These are phyloP conservation scores for Postia placenta DNA, from an alignment of 768 basidiomycete species.

Conservation along the genomic window DNA sequence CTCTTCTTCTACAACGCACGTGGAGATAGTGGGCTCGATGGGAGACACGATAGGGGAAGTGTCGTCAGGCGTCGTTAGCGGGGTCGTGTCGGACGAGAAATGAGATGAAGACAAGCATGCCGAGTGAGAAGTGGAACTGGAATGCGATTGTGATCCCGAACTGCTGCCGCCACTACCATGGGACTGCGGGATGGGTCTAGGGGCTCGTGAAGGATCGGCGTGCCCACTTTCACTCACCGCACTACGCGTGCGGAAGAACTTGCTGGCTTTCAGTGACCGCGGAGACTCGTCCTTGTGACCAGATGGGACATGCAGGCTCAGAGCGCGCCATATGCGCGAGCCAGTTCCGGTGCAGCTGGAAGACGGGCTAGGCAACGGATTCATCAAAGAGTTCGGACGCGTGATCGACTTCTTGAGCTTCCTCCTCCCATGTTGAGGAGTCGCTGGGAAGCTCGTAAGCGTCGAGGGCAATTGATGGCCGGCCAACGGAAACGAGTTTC, in stretches of 20 bases:
- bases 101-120: not conserved
- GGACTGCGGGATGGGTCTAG: not conserved
- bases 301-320: not conserved
- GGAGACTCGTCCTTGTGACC: not conserved
- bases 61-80: constrained; percentile 15
- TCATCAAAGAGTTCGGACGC: not conserved
- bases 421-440: constrained; percentile 1
- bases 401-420: constrained; percentile 1
- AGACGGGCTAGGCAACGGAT: not conserved
- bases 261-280: not conserved
- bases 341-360: not conserved
- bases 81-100: constrained; percentile 8
- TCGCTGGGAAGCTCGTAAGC: not conserved
- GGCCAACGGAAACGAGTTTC: not conserved
- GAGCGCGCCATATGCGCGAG: constrained; percentile 1
- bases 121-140: constrained; percentile 2
- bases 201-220: not conserved
- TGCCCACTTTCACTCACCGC: not conserved
- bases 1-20: not conserved
- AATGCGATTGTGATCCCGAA: constrained; percentile 1
- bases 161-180: not conserved
- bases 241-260: not conserved
- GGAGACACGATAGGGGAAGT: constrained; percentile 9
- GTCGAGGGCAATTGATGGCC: not conserved
- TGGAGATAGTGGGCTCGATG: constrained; percentile 6